These are phyloP conservation scores for Tolypocladium nubicola DNA, from an alignment of 2,329 filamentous ascomycete genomes.

Conservation along the genomic window DNA sequence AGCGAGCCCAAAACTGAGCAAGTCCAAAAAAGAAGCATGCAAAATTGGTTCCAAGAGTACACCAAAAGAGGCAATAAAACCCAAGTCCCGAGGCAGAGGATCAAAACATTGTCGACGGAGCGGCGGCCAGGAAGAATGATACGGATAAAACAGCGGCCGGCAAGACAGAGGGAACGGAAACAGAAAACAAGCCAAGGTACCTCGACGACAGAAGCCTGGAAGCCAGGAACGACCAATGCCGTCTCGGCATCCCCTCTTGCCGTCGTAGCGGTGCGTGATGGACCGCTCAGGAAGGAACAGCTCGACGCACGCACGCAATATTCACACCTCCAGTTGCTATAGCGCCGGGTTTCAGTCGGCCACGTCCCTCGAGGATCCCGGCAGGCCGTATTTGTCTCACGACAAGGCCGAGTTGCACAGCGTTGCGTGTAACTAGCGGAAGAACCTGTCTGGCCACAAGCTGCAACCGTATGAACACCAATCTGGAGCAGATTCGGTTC, in stretches of 20 bases:
- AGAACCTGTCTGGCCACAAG: too few relatives aligned
- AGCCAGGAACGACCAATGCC: not conserved
- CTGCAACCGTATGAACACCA: too few relatives aligned
- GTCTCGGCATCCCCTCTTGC: not conserved
- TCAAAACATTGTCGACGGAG: conserved; percentile 28
- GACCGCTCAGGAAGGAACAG: not conserved
- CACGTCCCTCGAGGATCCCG: not conserved
- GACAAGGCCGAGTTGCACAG: not conserved
- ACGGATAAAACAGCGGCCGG: not conserved
- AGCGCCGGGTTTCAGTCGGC: not conserved
- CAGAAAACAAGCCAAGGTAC: not conserved
- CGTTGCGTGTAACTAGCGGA: not conserved
- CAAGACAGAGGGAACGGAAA: not conserved
- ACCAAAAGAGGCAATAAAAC: conserved; percentile 19
- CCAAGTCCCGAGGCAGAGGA: not conserved
- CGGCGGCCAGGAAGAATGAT: conserved; percentile 11
- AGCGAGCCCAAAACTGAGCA: conserved; percentile 14
- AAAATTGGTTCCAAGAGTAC: conserved; percentile 29
- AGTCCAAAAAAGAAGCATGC: conserved; percentile 19
- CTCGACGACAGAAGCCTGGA: not conserved
- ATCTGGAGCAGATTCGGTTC: too few relatives aligned
- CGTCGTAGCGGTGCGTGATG: not conserved
- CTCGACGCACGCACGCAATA: not conserved
- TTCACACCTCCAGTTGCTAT: not conserved
- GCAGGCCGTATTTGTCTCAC: not conserved